phyloP scores from a whole-genome alignment of 306 rosid genomes.

The Prunus padus region DNA sequence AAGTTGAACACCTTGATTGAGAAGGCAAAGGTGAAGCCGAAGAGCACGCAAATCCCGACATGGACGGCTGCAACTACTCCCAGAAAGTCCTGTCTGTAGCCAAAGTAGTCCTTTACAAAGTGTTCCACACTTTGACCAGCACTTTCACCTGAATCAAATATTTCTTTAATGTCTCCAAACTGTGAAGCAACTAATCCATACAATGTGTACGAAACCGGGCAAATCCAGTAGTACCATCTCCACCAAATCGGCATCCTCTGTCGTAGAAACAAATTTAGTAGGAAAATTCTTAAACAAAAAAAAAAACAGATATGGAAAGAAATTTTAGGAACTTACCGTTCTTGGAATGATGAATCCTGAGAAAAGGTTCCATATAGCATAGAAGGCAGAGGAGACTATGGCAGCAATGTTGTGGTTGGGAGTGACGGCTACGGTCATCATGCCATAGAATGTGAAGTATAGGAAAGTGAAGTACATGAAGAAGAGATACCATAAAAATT shows the following conservation, averaged over 20 bases:
- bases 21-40: constrained; percentile 38
- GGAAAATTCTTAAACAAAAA: no score
- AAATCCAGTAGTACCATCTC: constrained; percentile 47
- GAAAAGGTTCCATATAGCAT: constrained; percentile 41
- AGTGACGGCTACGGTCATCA: constrained; percentile 72
- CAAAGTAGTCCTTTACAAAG: constrained; percentile 28
- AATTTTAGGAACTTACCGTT: constrained; percentile 18
- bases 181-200: constrained; percentile 37
- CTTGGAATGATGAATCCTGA: constrained; percentile 41
- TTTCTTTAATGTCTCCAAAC: constrained; percentile 26
- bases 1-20: constrained; percentile 39
- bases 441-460: constrained; percentile 74
- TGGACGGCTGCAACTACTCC: constrained; percentile 28
- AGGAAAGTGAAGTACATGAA: constrained; percentile 78
- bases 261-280: neutral
- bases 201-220: constrained; percentile 39
- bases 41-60: constrained; percentile 33
- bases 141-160: constrained; percentile 13
- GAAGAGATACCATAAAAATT: constrained; percentile 68
- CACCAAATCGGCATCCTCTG: constrained; percentile 47
- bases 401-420: constrained; percentile 64
- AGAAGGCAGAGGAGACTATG: constrained; percentile 36
- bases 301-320: neutral
- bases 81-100: constrained; percentile 27
- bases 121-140: constrained; percentile 28